Evolutionary conservation across 306 rosid genomes (phyloP), one percentile per base, ranked within the genome.

Genomic region (Begonia fuchsioides): DNA sequence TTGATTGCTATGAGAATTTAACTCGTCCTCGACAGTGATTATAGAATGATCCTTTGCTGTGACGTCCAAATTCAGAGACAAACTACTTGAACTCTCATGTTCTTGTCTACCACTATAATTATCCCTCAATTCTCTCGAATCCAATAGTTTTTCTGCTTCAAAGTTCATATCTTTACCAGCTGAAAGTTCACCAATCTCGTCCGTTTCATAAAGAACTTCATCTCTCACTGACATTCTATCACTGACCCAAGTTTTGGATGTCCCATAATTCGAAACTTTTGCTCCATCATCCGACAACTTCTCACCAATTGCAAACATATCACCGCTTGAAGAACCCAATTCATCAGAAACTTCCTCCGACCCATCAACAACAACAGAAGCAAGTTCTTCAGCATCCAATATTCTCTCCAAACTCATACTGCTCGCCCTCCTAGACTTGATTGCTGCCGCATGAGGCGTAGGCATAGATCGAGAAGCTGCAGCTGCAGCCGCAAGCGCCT

Each of bases 401-500:
- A 14, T 66, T 49, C 51, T 81, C 67, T 54, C 71, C 43, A 61
- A 41, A 38, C 53, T 49, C 58, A 61, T 73, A 49, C 57, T 60
- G 44, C 52, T 74, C 10, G 73, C 55, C 69, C 79, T 75, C 72
- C 87, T 74, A 53, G 86, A 81, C 63, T 74, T 81, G 46, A 90
- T 85, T 19, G 95, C 92, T 0, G 92, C 92, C 1, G 94, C 92
- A 43, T 90, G 98, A 0, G 98, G 98, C 0, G 92, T 63, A 6
- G 81, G 92, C 15, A 73, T 62, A 38, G 94, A 74, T 76, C 98
- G 79, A 6, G 95, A 79, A 4, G 98, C 87, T 1, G 98, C 98
- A 1, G 82, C 90, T 0, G 98, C 98, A 0, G 94, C 95, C 0
- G 98, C 95, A 15, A 90, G 72, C 12, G 97, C 97, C 11, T 80